phyloP scores from a whole-genome alignment of 768 basidiomycete species.

The Porphyrellus cyaneotinctus region DNA sequence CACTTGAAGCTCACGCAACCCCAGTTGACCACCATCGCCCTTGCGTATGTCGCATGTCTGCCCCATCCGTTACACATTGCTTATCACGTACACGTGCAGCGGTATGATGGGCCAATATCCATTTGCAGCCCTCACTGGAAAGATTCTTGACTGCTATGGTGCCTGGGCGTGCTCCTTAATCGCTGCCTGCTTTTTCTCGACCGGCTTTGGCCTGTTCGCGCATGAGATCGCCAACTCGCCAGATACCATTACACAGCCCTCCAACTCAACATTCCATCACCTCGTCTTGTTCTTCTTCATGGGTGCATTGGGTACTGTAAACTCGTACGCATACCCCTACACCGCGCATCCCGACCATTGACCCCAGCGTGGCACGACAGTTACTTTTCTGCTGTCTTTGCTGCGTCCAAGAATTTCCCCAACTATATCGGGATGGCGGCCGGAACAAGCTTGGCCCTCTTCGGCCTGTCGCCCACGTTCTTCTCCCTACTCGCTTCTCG shows the following conservation, averaged over 20 bases:
- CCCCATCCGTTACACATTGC: background rate
- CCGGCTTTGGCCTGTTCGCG: slow-evolving; percentile 62
- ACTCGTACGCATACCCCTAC: slow-evolving; percentile 50
- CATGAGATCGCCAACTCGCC: slow-evolving; percentile 49
- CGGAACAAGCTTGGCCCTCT: slow-evolving; percentile 65
- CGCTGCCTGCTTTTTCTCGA: slow-evolving; percentile 53
- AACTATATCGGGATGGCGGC: slow-evolving; percentile 60
- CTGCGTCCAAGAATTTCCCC: slow-evolving; percentile 70
- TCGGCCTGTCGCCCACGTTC: slow-evolving; percentile 78
- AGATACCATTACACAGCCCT: slow-evolving; percentile 34
- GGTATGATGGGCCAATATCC: slow-evolving; percentile 84
- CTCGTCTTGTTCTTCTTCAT: slow-evolving; percentile 59
- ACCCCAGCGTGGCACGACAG: slow-evolving; percentile 22
- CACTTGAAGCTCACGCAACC: slow-evolving; percentile 66
- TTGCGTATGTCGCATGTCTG: slow-evolving; percentile 59
- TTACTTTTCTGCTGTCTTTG: slow-evolving; percentile 72
- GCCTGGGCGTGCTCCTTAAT: slow-evolving; percentile 64
- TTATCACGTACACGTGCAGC: slow-evolving; percentile 34
- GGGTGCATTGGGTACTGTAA: slow-evolving; percentile 63
- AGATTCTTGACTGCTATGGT: slow-evolving; percentile 62
- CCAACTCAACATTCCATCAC: slow-evolving; percentile 44
- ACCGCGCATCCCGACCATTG: background rate
- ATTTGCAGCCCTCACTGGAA: slow-evolving; percentile 65
- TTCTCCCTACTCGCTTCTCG: slow-evolving; percentile 60
- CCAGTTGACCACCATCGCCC: slow-evolving; percentile 71